A percentile compares a stretch with the other conserved stretches of the same genome.
Evolutionary conservation across 2,329 filamentous ascomycete genomes (phyloP).

Genomic region (Chrysosporium keratinophilum): DNA sequence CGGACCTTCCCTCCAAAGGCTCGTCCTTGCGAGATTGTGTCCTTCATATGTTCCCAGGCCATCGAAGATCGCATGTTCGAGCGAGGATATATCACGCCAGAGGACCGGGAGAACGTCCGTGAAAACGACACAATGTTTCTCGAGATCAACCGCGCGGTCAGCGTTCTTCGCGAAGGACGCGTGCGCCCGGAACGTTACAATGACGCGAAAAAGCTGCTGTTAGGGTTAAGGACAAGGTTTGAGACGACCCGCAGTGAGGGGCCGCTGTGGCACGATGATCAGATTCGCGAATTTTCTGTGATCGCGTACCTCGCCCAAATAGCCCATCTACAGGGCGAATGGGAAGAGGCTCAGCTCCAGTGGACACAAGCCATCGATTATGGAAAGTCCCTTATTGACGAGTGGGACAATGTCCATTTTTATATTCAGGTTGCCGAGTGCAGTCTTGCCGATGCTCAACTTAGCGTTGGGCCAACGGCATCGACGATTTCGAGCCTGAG

Average conservation of each 20-base stretch:
- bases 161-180: constrained; percentile 7
- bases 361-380: constrained; percentile 8
- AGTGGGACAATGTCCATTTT: constrained; percentile 5
- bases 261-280: constrained; percentile 8
- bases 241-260: constrained; percentile 2
- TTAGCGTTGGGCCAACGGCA: neutral
- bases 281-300: constrained; percentile 8
- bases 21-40: constrained; percentile 2
- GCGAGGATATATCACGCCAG: neutral
- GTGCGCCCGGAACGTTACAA: neutral
- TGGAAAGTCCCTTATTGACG: neutral
- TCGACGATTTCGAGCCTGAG: neutral
- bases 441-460: constrained; percentile 6
- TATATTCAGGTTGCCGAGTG: constrained; percentile 8
- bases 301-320: constrained; percentile 9
- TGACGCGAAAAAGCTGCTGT: neutral
- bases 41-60: constrained; percentile 3
- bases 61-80: constrained; percentile 6
- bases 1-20: neutral
- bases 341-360: constrained; percentile 2
- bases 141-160: constrained; percentile 7
- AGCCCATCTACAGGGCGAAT: constrained; percentile 2
- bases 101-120: constrained; percentile 2
- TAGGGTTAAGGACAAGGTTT: constrained; percentile 2
- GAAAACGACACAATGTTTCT: constrained; percentile 10